Conservation (phyloP, 495 filamentous ascomycete genomes). For the Penicillium desertorum region DNA sequence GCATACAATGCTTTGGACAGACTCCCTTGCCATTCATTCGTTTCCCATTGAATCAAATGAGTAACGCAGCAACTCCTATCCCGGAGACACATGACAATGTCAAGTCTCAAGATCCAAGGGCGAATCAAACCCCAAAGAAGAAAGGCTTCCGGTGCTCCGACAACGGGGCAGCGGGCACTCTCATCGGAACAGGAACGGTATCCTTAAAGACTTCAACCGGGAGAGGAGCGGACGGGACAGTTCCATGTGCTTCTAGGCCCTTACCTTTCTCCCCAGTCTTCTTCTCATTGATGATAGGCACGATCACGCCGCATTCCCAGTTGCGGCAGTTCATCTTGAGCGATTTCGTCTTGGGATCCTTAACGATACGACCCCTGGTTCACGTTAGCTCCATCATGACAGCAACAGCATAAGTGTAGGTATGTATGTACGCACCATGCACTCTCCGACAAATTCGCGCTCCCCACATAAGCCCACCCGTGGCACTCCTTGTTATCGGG, state of each 20-base stretch:
- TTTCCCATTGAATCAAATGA: neutral
- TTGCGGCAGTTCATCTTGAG: constrained; percentile 83
- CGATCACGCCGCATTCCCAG: constrained; percentile 92
- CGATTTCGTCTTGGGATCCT: constrained; percentile 59
- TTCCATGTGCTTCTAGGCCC: neutral
- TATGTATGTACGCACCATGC: constrained; percentile 66
- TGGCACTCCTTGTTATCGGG: constrained; percentile 25
- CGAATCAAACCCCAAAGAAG: constrained; percentile 40
- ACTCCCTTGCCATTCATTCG: neutral
- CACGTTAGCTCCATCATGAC: neutral
- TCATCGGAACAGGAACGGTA: constrained; percentile 70
- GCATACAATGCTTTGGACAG: neutral
- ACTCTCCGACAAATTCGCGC: constrained; percentile 86
- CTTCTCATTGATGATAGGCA: constrained; percentile 46
- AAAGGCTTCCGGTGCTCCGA: constrained; percentile 51
- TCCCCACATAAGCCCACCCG: constrained; percentile 86
- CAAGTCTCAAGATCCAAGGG: neutral
- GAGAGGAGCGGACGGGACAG: neutral
- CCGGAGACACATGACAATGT: neutral
- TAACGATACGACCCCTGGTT: constrained; percentile 66
- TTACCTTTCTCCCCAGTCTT: neutral
- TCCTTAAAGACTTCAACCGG: constrained; percentile 49
- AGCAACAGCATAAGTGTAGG: neutral
- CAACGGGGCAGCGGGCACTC: constrained; percentile 55
- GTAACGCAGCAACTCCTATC: neutral